Conservation (phyloP, 2,329 filamentous ascomycete genomes). For the Colletotrichum zoysiae region DNA sequence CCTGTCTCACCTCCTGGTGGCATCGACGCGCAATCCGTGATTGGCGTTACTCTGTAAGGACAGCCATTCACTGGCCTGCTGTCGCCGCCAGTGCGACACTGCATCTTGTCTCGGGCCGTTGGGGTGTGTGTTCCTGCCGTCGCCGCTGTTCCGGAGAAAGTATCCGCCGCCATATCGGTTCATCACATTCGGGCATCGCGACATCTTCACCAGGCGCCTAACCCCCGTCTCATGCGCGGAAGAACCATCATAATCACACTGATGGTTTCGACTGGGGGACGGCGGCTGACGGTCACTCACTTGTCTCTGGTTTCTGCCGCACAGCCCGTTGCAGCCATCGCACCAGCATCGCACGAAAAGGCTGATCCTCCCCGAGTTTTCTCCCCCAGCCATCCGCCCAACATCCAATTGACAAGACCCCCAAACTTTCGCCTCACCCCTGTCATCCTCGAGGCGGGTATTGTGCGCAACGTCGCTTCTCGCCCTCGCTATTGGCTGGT, state of each 20-base stretch:
- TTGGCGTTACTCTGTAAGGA: neutral
- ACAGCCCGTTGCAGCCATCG: slow-evolving; percentile 24
- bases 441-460: slow-evolving; percentile 36
- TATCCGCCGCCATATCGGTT: slow-evolving; percentile 10
- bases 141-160: neutral
- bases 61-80: neutral
- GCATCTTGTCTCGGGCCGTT: neutral
- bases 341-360: slow-evolving; percentile 38
- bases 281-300: neutral
- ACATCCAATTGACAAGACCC: neutral
- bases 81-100: too few relatives aligned
- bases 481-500: slow-evolving; percentile 31
- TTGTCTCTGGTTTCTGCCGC: slow-evolving; percentile 1
- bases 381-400: slow-evolving; percentile 19
- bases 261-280: neutral
- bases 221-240: neutral
- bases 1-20: slow-evolving; percentile 2
- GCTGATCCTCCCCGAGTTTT: neutral
- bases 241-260: slow-evolving; percentile 21
- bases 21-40: slow-evolving; percentile 3
- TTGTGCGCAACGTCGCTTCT: slow-evolving; percentile 36
- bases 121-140: slow-evolving; percentile 28
- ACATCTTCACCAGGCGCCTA: slow-evolving; percentile 29
- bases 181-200: slow-evolving; percentile 26
- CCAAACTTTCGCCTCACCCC: slow-evolving; percentile 8